Evolutionary conservation across 2,329 filamentous ascomycete species (phyloP).

Genomic region (Penicillium sp.): DNA sequence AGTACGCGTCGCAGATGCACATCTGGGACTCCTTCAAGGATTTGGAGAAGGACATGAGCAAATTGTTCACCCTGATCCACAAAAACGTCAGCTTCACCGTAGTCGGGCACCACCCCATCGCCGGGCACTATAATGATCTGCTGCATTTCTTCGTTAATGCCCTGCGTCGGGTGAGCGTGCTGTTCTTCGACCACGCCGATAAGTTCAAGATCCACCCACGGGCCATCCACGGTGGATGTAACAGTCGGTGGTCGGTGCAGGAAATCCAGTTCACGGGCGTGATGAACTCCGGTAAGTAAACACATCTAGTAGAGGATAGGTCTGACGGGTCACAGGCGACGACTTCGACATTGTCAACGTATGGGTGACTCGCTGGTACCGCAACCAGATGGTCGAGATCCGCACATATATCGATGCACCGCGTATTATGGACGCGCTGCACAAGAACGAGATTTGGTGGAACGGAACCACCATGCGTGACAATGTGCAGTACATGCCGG

Average conservation of each 20-base stretch:
- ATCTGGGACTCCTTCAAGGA: constrained; percentile 34
- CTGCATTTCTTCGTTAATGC: constrained; percentile 35
- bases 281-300: constrained; percentile 30
- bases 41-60: constrained; percentile 31
- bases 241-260: constrained; percentile 32
- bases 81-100: constrained; percentile 33
- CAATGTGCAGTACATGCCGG: constrained; percentile 31
- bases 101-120: constrained; percentile 32
- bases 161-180: constrained; percentile 26
- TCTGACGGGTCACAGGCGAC: constrained; percentile 19
- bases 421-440: constrained; percentile 26
- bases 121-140: constrained; percentile 31
- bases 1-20: constrained; percentile 30
- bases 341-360: constrained; percentile 32
- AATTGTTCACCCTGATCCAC: constrained; percentile 31
- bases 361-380: constrained; percentile 33
- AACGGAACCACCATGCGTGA: constrained; percentile 29
- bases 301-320: not conserved
- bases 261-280: constrained; percentile 31
- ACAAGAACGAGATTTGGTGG: constrained; percentile 35
- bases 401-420: constrained; percentile 32
- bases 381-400: constrained; percentile 32
- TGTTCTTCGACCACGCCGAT: constrained; percentile 29
- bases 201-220: constrained; percentile 29
- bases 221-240: constrained; percentile 33